phyloP scores from a whole-genome alignment of 257 asterid species.

The Sherardia arvensis region DNA sequence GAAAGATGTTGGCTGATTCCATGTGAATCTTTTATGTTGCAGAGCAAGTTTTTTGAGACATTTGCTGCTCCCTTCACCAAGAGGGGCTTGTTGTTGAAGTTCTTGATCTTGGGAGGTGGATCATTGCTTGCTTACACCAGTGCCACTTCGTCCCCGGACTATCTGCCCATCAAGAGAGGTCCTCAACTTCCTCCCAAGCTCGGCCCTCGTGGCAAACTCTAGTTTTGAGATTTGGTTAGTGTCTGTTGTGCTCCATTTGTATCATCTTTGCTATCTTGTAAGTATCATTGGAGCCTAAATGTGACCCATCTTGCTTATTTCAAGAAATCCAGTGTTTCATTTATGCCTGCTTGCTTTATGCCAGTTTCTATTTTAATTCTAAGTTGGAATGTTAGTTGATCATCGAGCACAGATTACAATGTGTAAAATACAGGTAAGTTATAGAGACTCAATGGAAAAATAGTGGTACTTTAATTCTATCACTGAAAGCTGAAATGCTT shows the following conservation, averaged over 20 bases:
- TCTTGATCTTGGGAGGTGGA: conserved; percentile 92
- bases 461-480: no score
- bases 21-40: conserved; percentile 13
- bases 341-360: background rate
- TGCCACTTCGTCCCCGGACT: conserved; percentile 78
- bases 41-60: conserved; percentile 97
- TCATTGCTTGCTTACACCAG: conserved; percentile 72
- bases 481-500: conserved; percentile 3
- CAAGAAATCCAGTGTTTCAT: conserved; percentile 4
- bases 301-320: conserved; percentile 8
- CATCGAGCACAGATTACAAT: background rate
- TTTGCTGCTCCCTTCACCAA: conserved; percentile 97
- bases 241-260: conserved; percentile 21
- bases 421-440: no score
- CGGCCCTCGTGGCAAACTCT: conserved; percentile 84
- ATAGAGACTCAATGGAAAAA: no score
- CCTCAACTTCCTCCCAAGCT: conserved; percentile 87
- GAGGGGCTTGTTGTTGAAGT: conserved; percentile 90
- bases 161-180: conserved; percentile 82
- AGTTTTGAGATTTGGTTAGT: conserved; percentile 13
- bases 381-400: background rate
- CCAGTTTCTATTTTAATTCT: background rate
- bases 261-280: conserved; percentile 38
- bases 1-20: background rate
- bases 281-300: conserved; percentile 37